Conservation (phyloP, 1,284 basidiomycete genomes). For the Austroboletus niveus region DNA sequence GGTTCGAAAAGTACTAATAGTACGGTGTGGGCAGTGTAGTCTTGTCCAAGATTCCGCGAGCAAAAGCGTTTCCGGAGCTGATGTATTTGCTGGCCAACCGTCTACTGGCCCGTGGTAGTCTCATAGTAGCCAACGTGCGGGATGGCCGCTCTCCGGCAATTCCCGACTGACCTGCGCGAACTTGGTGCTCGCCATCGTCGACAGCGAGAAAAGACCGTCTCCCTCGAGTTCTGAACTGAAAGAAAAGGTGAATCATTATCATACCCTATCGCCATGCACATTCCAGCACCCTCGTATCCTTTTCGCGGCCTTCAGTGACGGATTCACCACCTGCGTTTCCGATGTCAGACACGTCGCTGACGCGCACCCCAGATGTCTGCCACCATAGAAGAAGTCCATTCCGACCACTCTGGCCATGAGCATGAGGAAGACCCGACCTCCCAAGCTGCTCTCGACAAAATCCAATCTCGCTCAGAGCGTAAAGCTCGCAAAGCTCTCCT, state of each 20-base stretch:
- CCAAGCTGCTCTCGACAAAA: conserved; percentile 84
- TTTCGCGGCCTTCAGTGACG: conserved; percentile 10
- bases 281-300: not conserved
- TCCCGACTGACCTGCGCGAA: conserved; percentile 15
- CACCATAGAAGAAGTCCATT: conserved; percentile 74
- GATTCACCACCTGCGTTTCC: conserved; percentile 20
- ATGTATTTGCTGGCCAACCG: no score
- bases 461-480: conserved; percentile 89
- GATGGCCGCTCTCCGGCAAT: conserved; percentile 20
- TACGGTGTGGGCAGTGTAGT: no score
- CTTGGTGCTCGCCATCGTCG: conserved; percentile 29
- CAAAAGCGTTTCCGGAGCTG: no score
- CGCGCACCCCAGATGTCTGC: conserved; percentile 61
- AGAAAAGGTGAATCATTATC: conserved; percentile 23
- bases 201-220: conserved; percentile 36
- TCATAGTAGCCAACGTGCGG: no score
- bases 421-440: conserved; percentile 81
- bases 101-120: no score
- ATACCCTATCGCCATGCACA: not conserved
- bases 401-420: conserved; percentile 72
- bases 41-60: no score
- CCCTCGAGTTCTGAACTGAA: not conserved
- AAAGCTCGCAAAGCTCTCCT: conserved; percentile 90
- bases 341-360: conserved; percentile 37
- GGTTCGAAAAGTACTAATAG: no score